Conservation (phyloP, 2,329 filamentous ascomycete genomes). For the Pochonia chlamydosporia region DNA sequence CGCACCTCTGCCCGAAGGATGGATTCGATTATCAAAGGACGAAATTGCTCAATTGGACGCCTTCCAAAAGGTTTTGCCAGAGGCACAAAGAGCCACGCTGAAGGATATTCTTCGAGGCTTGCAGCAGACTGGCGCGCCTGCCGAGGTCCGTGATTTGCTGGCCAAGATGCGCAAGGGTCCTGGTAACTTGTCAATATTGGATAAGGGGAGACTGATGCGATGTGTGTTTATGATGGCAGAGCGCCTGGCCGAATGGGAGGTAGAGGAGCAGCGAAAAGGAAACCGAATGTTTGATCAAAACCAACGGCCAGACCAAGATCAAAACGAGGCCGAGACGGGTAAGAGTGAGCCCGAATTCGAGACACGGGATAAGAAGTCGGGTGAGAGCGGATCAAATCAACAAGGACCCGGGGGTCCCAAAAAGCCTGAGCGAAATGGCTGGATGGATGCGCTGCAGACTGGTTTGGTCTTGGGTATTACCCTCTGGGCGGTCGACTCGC, state of each 20-base stretch:
- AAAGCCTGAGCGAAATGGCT: constrained; percentile 27
- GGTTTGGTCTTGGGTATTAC: constrained; percentile 47
- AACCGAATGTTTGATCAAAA: constrained; percentile 17
- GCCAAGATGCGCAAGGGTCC: constrained; percentile 48
- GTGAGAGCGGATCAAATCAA: constrained; percentile 18
- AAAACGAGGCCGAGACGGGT: constrained; percentile 14
- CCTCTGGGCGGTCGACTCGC: constrained; percentile 36
- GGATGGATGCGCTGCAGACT: constrained; percentile 29
- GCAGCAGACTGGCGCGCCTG: constrained; percentile 63
- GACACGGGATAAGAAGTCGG: constrained; percentile 11
- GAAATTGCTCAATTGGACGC: constrained; percentile 50
- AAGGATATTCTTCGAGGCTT: constrained; percentile 56
- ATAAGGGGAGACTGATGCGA: constrained; percentile 31
- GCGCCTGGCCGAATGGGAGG: constrained; percentile 25
- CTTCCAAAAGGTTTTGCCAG: constrained; percentile 57
- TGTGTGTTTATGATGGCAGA: constrained; percentile 31
- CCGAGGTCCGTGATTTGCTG: constrained; percentile 56
- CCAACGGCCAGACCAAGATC: constrained; percentile 14
- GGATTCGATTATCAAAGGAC: constrained; percentile 39
- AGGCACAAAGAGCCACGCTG: constrained; percentile 54
- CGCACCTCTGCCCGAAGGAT: constrained; percentile 37
- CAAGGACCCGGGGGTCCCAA: constrained; percentile 28
- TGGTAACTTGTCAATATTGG: constrained; percentile 42
- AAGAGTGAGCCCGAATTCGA: constrained; percentile 14
- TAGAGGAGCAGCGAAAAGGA: constrained; percentile 13